Conservation (phyloP, 179 eudicot genomes). For the Silene noctiflora region DNA sequence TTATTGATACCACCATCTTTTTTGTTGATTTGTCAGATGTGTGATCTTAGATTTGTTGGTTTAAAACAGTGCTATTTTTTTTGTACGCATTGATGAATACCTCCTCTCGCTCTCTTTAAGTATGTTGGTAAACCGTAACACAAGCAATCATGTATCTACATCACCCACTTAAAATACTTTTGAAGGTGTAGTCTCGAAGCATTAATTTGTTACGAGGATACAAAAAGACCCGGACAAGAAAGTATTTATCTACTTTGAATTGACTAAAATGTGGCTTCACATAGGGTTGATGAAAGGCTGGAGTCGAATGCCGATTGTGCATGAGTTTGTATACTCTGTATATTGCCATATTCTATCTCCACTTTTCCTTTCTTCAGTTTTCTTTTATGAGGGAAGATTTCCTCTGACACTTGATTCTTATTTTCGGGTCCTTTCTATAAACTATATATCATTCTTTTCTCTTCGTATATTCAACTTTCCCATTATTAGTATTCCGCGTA, state of each 20-base stretch:
- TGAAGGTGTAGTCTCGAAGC: not conserved
- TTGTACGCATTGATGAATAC: not conserved
- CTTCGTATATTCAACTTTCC: not conserved
- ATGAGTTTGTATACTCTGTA: not conserved
- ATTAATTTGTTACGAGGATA: not conserved
- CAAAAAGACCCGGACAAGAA: slow-evolving; percentile 1
- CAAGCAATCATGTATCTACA: not conserved
- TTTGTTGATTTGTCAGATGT: not conserved
- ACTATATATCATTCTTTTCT: slow-evolving; percentile 7
- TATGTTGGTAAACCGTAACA: not conserved
- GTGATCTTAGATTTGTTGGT: not conserved
- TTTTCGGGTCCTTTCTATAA: not conserved
- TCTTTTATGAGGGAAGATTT: not conserved
- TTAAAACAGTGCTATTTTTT: not conserved
- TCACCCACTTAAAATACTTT: slow-evolving; percentile 1
- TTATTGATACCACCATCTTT: slow-evolving; percentile 4
- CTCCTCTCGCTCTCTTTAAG: slow-evolving; percentile 2
- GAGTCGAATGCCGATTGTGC: not conserved
- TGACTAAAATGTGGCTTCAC: not conserved
- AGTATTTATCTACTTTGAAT: not conserved
- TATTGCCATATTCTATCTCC: not conserved
- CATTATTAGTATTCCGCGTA: not conserved
- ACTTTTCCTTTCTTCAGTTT: not conserved
- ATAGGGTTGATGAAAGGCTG: not conserved
- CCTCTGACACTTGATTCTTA: not conserved